Percentiles rank a stretch among this genome's conserved stretches.
phyloP scores from a whole-genome alignment of 2,329 filamentous ascomycete species.

The Fusarium longipes region DNA sequence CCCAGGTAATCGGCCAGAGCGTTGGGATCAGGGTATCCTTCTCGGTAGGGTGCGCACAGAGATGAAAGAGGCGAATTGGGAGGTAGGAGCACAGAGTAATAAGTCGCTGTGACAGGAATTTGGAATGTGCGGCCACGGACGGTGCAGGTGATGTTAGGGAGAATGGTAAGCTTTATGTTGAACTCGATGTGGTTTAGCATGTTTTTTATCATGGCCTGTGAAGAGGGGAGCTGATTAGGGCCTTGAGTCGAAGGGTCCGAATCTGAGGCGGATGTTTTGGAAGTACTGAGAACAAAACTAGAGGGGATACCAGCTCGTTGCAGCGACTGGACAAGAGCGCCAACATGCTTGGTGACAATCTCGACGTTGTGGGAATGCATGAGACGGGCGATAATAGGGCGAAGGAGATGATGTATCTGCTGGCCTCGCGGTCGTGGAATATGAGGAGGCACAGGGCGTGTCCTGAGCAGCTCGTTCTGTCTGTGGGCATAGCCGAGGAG shows the following conservation, averaged over 20 bases:
- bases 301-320: constrained; percentile 60
- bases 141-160: constrained; percentile 56
- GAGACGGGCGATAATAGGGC: constrained; percentile 63
- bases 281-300: constrained; percentile 56
- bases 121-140: constrained; percentile 60
- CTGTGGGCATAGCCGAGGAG: constrained; percentile 84
- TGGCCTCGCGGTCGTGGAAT: constrained; percentile 53
- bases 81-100: constrained; percentile 58
- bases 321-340: constrained; percentile 57
- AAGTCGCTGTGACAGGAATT: constrained; percentile 57
- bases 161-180: constrained; percentile 59
- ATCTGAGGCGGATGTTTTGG: constrained; percentile 47
- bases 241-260: constrained; percentile 46
- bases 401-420: constrained; percentile 62
- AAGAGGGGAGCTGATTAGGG: constrained; percentile 54
- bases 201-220: constrained; percentile 59
- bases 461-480: constrained; percentile 76
- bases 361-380: constrained; percentile 57
- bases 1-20: constrained; percentile 61
- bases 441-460: constrained; percentile 62
- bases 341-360: constrained; percentile 56
- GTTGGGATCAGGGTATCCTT: constrained; percentile 57
- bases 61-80: constrained; percentile 51
- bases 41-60: constrained; percentile 57
- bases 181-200: constrained; percentile 57